Evolutionary conservation across 805 yeast species (phyloP), one percentile per base, ranked within the genome.

Genomic region (Kuraishia ogatae): DNA sequence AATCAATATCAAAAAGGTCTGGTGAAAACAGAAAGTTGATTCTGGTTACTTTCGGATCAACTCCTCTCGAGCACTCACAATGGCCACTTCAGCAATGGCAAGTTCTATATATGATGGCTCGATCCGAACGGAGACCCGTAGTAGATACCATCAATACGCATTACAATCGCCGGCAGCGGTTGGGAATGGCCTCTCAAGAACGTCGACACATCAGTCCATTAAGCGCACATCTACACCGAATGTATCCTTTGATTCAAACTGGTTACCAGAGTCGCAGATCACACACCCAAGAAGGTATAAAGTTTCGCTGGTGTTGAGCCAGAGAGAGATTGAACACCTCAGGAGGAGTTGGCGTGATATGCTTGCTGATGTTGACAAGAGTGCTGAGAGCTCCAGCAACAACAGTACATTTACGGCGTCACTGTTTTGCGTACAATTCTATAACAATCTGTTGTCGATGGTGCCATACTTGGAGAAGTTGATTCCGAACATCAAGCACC

Each of bases 401-500:
- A 2, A 57, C n/a, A 49, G 64, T 13, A 75, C 75, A 53, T 81
- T 70, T 61, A 77, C 78, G 28, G 77, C 80, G 21, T 82, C 89
- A 1, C 69, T 86, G 29, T 89, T 89, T 65, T 87, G 93, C 63
- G 76, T 84, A 54, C 96, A 89, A 66, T 80, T 89, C 64, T 89
- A 88, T 69, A 79, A 83, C 53, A 89, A 87, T 63, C 69, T 89
- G 53, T 71, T 88, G 46, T 67, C 80, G 0, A 79, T 81, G 78
- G 81, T 79, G 60, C 83, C 89, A 0, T 71, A 71, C 15, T 72
- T 89, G 58, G 89, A 84, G 60, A 75, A 72, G 47, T 65, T 83
- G 64, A 87, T 86, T 66, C 96, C 96, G 0, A 81, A 88, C 5
- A 81, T 88, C 59, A 79, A 79, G 58, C 91, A 87, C 64, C 96